Conservation (phyloP, 768 basidiomycete species). For the Boletus insuetus region DNA sequence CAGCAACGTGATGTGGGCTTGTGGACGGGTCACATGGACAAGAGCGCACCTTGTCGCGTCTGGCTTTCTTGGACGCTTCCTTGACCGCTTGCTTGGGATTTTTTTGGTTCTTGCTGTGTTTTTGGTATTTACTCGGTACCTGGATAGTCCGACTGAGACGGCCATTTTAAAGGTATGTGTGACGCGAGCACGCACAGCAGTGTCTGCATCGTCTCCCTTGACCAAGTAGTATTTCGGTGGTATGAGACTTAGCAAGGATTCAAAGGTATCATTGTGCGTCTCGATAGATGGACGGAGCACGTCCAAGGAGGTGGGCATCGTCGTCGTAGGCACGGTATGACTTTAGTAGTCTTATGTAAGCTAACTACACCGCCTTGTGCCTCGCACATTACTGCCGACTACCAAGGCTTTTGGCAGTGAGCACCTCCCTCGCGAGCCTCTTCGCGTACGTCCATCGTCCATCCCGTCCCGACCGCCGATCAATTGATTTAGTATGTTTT, state of each 20-base stretch:
- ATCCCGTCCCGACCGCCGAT: too few relatives aligned
- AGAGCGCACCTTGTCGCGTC: constrained; percentile 71
- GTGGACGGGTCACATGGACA: too few relatives aligned
- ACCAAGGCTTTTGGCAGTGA: too few relatives aligned
- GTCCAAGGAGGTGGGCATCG: constrained; percentile 49
- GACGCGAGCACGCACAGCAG: constrained; percentile 9
- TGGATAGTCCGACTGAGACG: neutral
- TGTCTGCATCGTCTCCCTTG: constrained; percentile 11
- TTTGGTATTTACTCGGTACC: constrained; percentile 69
- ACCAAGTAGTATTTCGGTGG: constrained; percentile 85
- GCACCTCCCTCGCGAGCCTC: too few relatives aligned
- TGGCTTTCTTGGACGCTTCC: constrained; percentile 86
- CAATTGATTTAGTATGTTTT: too few relatives aligned
- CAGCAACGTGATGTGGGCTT: too few relatives aligned
- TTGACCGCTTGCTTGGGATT: constrained; percentile 83
- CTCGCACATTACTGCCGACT: too few relatives aligned
- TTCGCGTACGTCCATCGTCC: too few relatives aligned
- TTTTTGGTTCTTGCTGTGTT: constrained; percentile 84
- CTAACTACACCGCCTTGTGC: neutral
- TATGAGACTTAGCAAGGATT: constrained; percentile 77
- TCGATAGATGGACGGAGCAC: constrained; percentile 65
- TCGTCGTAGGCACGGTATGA: neutral
- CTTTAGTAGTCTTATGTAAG: neutral
- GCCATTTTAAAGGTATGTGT: neutral
- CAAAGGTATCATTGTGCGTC: constrained; percentile 83